Base-by-base conservation (phyloP, 2,329 filamentous ascomycete genomes). In the Diaporthe batatas region DNA sequence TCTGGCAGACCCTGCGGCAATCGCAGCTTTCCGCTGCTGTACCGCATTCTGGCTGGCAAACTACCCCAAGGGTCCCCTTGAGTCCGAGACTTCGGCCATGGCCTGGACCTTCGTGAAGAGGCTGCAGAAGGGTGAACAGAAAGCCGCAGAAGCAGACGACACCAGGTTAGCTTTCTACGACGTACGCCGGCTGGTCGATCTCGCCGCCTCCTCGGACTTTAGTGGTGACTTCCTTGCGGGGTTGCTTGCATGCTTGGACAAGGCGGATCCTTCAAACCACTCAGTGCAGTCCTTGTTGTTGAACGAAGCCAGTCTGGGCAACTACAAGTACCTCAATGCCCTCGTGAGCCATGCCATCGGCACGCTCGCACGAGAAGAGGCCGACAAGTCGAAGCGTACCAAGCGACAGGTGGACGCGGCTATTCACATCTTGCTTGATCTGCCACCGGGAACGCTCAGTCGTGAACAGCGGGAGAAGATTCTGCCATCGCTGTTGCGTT, bases 401-500 rank as follows among this genome's bases (percentile, higher is more conserved):
- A 39, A 57, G 11, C 12, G 23, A 29, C 71, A 64, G 55, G 25
- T 68, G 14, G 25, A 51, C 36, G 25, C 53, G 23, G 73, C 73
- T 32, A 23, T 68, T 32, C 71, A 55, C 12, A 55, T 71, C 3
- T 75, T 87, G 36, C 79, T 81, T 25, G 75, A 75, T 34, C 74
- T 83, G 25, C 84, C 84, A 0, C 74, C 78, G 3, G 84, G 86
- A 62, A 79, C 81, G 0, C 80, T 87, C 11, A 81, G 79, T 21
- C 85, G 85, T 21, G 78, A 79, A 29, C 81, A 85, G 32, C 83
- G 86, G 68, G 86, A 88, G 75, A 79, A 77, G 8, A 78, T 87
- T 6, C 83, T 88, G 81, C 75, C 75, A 0, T 74, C 79, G 2
- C 74, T 86, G 3, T 73, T 81, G 10, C 75, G 77, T 8, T 75